Percentiles rank a stretch among this genome's conserved stretches.
Conservation (phyloP, 768 basidiomycete species). For the Tephrocybe sp. region DNA sequence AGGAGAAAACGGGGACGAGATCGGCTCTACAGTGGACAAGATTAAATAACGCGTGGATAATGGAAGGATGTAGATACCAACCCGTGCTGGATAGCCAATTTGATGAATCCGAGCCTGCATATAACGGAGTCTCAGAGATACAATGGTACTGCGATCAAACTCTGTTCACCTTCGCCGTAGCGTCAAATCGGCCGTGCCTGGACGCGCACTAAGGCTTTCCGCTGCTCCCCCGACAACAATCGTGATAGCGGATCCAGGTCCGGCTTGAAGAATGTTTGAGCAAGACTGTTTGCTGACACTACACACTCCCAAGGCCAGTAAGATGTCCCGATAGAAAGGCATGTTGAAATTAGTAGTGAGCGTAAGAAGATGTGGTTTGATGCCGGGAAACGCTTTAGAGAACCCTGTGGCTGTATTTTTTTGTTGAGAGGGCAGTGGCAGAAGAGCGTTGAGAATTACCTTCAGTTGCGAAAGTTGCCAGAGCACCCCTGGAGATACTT, state of each 20-base stretch:
- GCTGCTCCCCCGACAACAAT: constrained; percentile 98
- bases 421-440: constrained; percentile 4
- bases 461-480: constrained; percentile 97
- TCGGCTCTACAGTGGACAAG: constrained; percentile 66
- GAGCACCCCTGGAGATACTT: constrained; percentile 66
- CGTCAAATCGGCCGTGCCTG: constrained; percentile 94
- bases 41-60: constrained; percentile 4
- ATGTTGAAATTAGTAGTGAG: constrained; percentile 87
- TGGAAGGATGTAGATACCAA: constrained; percentile 30
- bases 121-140: neutral
- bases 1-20: constrained; percentile 96
- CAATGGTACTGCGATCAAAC: neutral
- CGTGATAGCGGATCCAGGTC: constrained; percentile 72
- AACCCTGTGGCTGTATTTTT: constrained; percentile 94
- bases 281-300: constrained; percentile 92
- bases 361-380: constrained; percentile 91
- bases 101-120: constrained; percentile 90
- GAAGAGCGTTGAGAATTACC: constrained; percentile 39
- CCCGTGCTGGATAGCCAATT: constrained; percentile 90
- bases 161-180: constrained; percentile 61
- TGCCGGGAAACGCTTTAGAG: constrained; percentile 86
- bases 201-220: constrained; percentile 90
- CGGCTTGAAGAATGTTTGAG: constrained; percentile 76
- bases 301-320: constrained; percentile 85
- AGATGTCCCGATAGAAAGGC: constrained; percentile 91